Conservation (phyloP, 371 early-diverging fungal species). For the Apophysomyces elegans region DNA sequence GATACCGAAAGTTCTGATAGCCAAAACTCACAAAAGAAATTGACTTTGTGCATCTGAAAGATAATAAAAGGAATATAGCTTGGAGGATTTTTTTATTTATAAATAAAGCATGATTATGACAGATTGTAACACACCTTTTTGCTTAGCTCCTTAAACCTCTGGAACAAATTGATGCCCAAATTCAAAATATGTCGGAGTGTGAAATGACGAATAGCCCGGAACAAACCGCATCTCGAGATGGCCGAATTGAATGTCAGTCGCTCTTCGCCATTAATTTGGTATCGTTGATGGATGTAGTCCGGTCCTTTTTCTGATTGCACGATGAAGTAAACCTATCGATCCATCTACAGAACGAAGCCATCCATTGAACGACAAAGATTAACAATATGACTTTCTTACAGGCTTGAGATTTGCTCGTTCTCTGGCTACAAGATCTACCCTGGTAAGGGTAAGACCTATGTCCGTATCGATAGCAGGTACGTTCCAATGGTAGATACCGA, state of each 20-base stretch:
- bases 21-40: too few relatives aligned
- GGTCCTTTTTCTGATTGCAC: constrained; percentile 11
- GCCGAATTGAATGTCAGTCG: constrained; percentile 8
- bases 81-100: too few relatives aligned
- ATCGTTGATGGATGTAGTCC: constrained; percentile 5
- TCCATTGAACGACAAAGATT: constrained; percentile 9
- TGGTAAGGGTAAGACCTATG: constrained; percentile 92
- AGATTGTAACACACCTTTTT: too few relatives aligned
- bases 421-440: constrained; percentile 99
- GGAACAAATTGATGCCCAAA: too few relatives aligned
- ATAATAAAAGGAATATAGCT: too few relatives aligned
- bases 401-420: constrained; percentile 93
- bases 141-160: too few relatives aligned
- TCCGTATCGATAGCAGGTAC: constrained; percentile 87
- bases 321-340: constrained; percentile 12
- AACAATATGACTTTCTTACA: constrained; percentile 29
- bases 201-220: neutral
- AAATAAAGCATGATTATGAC: too few relatives aligned
- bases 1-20: too few relatives aligned
- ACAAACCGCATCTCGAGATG: neutral
- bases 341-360: constrained; percentile 5
- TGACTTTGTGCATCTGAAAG: too few relatives aligned
- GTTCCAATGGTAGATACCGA: neutral
- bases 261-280: constrained; percentile 3
- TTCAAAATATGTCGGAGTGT: too few relatives aligned